These are phyloP conservation scores for Solanum clarkiae DNA, from an alignment of 257 asterid species.

Conservation along the genomic window DNA sequence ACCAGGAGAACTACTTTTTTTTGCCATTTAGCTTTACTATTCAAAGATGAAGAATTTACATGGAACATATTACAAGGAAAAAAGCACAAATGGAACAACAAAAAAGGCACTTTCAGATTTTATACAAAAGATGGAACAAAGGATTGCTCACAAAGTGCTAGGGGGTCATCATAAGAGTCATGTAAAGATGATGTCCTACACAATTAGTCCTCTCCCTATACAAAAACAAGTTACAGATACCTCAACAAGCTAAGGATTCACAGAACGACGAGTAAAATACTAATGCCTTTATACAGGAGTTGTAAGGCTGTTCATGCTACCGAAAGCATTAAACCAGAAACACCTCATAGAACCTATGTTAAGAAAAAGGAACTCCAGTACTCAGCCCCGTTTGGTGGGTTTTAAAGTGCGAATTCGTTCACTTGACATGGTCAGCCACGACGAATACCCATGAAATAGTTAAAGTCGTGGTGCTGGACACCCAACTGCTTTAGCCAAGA, in stretches of 20 bases:
- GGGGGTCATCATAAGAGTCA: background rate
- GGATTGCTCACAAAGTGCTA: background rate
- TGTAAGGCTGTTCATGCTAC: background rate
- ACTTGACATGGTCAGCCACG: conserved; percentile 19
- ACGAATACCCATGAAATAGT: conserved; percentile 68
- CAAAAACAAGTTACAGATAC: background rate
- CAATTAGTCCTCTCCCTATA: background rate
- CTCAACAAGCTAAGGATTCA: background rate
- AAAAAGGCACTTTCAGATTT: background rate
- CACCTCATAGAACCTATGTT: background rate
- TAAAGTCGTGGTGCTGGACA: conserved; percentile 90
- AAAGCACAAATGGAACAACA: background rate
- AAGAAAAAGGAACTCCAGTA: conserved; percentile 3
- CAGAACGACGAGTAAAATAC: background rate
- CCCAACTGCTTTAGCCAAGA: conserved; percentile 92
- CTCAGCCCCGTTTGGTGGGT: conserved; percentile 8
- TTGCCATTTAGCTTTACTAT: background rate
- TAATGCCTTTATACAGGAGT: background rate
- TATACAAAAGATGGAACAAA: background rate
- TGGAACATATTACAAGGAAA: background rate
- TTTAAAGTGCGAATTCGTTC: background rate
- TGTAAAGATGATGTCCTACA: background rate
- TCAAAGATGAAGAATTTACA: background rate
- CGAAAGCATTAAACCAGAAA: background rate
- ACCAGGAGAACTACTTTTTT: background rate